A percentile compares a stretch with the other conserved stretches of the same genome.
phyloP scores from a whole-genome alignment of 768 basidiomycete genomes.

The Panaeolus cyanescens region DNA sequence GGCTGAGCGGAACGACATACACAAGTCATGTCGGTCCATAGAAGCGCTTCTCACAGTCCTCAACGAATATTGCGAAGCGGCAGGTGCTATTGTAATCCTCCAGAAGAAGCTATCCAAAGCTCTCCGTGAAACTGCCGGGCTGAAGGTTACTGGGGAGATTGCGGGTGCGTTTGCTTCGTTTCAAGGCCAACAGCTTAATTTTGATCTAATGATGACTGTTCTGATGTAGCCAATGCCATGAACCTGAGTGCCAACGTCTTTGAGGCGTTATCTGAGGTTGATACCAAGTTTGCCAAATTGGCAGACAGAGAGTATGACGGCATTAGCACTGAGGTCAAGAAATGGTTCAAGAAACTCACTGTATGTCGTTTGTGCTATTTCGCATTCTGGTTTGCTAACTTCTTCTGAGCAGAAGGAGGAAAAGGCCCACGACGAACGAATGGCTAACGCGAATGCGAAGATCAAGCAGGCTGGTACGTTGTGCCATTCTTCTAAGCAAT shows the following conservation, averaged over 20 bases:
- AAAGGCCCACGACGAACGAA: constrained; percentile 71
- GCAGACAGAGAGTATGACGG: constrained; percentile 72
- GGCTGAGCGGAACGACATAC: constrained; percentile 70
- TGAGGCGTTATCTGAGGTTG: constrained; percentile 70
- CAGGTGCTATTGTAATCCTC: constrained; percentile 55
- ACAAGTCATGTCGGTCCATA: constrained; percentile 79
- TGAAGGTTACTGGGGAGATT: constrained; percentile 62
- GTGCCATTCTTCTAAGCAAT: neutral
- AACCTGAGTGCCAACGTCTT: constrained; percentile 64
- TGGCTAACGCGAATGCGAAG: constrained; percentile 64
- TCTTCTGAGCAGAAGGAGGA: constrained; percentile 69
- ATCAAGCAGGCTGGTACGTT: constrained; percentile 74
- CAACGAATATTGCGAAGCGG: constrained; percentile 77
- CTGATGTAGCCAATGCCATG: constrained; percentile 63
- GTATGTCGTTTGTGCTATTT: constrained; percentile 42
- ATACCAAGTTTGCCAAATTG: constrained; percentile 73
- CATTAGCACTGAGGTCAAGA: constrained; percentile 71
- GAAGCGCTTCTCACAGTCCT: constrained; percentile 67
- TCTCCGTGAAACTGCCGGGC: constrained; percentile 60
- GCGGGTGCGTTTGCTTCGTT: constrained; percentile 50
- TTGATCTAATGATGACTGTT: constrained; percentile 1
- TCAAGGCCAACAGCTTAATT: neutral
- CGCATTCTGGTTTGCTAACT: neutral
- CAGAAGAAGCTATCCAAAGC: constrained; percentile 80
- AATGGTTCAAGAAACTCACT: constrained; percentile 84